Conservation (phyloP, 495 filamentous ascomycete genomes). For the Haplographium delicatum region DNA sequence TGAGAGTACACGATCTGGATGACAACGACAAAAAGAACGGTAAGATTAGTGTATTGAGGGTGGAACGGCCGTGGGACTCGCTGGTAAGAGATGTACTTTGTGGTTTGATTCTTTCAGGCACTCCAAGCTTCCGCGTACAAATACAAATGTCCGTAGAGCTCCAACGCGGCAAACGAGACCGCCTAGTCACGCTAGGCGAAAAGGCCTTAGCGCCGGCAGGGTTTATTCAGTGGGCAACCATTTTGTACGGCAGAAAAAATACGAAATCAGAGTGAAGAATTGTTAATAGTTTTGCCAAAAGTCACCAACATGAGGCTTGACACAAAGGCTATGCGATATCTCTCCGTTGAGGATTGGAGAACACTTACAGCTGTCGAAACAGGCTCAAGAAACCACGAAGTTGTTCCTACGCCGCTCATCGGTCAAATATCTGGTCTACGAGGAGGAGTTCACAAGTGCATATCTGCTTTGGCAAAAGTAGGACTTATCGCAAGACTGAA, state of each 20-base stretch:
- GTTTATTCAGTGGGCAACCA: constrained; percentile 1
- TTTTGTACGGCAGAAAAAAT: constrained; percentile 19
- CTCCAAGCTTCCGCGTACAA: constrained; percentile 28
- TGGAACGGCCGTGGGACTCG: constrained; percentile 4
- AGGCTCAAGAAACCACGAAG: constrained; percentile 93
- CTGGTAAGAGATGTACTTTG: constrained; percentile 2
- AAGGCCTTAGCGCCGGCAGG: constrained; percentile 15
- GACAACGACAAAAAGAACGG: too few species aligned
- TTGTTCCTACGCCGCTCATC: constrained; percentile 89
- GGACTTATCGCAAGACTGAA: constrained; percentile 88
- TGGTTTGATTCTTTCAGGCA: constrained; percentile 22
- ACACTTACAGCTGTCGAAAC: constrained; percentile 91
- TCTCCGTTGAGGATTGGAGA: constrained; percentile 88
- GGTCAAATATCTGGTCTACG: constrained; percentile 74
- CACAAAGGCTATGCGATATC: constrained; percentile 83
- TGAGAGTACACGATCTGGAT: background rate
- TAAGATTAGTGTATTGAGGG: too few species aligned
- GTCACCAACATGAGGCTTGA: constrained; percentile 78
- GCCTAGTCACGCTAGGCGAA: constrained; percentile 11
- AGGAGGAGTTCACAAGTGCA: constrained; percentile 79
- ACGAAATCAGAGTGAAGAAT: constrained; percentile 5
- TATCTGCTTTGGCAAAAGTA: constrained; percentile 87
- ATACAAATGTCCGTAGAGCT: constrained; percentile 12
- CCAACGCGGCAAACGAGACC: background rate
- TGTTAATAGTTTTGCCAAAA: constrained; percentile 7